These are phyloP conservation scores for Solioccasus polychromus DNA, from an alignment of 768 basidiomycete species.

Conservation along the genomic window DNA sequence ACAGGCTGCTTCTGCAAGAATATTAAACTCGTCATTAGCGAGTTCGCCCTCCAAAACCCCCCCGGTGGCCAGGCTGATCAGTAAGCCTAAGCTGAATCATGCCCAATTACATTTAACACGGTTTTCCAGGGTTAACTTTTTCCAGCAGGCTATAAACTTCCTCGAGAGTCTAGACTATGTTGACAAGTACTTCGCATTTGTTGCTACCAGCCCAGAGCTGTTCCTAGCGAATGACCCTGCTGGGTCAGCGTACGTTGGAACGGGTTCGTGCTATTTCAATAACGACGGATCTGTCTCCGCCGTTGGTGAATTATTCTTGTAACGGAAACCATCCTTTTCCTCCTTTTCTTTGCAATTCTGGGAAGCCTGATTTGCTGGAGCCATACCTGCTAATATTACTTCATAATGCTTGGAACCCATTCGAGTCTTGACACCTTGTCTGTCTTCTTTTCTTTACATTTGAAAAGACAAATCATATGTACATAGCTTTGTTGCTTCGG, in stretches of 20 bases:
- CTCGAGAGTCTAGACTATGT: slow-evolving; percentile 32
- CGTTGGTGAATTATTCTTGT: slow-evolving; percentile 24
- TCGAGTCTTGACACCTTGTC: no score
- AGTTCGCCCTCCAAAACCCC: slow-evolving; percentile 34
- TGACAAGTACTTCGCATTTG: slow-evolving; percentile 36
- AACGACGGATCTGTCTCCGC: slow-evolving; percentile 26
- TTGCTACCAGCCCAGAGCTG: slow-evolving; percentile 31
- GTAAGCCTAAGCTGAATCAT: slow-evolving; percentile 17
- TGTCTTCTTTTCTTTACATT: no score
- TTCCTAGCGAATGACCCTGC: slow-evolving; percentile 17
- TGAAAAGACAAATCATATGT: no score
- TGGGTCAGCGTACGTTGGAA: slow-evolving; percentile 20
- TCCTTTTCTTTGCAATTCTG: no score
- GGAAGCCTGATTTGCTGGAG: no score
- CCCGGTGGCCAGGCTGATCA: slow-evolving; percentile 30
- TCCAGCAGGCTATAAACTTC: slow-evolving; percentile 33
- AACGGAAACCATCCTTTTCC: no score
- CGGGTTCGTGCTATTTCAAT: slow-evolving; percentile 32
- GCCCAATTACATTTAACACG: background rate
- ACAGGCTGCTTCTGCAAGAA: slow-evolving; percentile 11
- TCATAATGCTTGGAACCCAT: no score
- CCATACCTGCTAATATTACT: no score
- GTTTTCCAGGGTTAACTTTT: slow-evolving; percentile 29
- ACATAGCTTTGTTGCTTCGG: no score
- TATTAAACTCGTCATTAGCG: slow-evolving; percentile 28